Percentiles rank a stretch among this genome's conserved stretches.
Evolutionary conservation across 2,329 filamentous ascomycete genomes (phyloP).

Genomic region (Alternaria triticina): DNA sequence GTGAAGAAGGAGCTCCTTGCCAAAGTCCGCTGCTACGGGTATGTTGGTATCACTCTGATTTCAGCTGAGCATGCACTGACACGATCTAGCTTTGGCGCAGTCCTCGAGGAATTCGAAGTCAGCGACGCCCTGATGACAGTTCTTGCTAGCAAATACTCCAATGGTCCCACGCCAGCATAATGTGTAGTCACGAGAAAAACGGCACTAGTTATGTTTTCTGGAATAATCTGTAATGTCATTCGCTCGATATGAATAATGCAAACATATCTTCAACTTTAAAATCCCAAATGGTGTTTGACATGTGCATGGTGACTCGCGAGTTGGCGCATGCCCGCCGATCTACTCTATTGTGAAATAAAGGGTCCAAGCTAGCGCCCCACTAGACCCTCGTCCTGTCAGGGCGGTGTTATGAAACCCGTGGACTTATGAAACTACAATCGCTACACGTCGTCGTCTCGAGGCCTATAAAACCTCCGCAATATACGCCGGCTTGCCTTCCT

Average conservation of each 20-base stretch:
- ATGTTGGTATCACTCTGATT: constrained; percentile 47
- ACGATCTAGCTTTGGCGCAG: constrained; percentile 66
- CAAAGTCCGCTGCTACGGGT: constrained; percentile 95
- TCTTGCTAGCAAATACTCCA: constrained; percentile 62
- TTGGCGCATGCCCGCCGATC: neutral
- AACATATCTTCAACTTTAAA: constrained; percentile 8
- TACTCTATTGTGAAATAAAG: neutral
- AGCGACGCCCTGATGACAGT: constrained; percentile 78
- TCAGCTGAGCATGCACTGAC: constrained; percentile 9
- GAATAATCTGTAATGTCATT: constrained; percentile 30
- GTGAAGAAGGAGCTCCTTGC: constrained; percentile 75
- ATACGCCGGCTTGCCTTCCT: neutral
- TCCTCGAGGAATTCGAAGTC: constrained; percentile 75
- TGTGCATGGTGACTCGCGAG: neutral
- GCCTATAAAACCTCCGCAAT: neutral
- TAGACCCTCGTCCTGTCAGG: neutral
- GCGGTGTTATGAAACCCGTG: neutral
- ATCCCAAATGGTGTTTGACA: neutral
- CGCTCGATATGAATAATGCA: constrained; percentile 17
- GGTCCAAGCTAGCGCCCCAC: constrained; percentile 9
- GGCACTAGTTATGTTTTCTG: constrained; percentile 1
- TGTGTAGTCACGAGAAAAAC: constrained; percentile 13
- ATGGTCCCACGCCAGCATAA: constrained; percentile 20
- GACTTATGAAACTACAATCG: constrained; percentile 13
- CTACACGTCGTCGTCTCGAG: constrained; percentile 6